phyloP scores from a whole-genome alignment of 2,329 filamentous ascomycete genomes.

The Colletotrichum sp. region DNA sequence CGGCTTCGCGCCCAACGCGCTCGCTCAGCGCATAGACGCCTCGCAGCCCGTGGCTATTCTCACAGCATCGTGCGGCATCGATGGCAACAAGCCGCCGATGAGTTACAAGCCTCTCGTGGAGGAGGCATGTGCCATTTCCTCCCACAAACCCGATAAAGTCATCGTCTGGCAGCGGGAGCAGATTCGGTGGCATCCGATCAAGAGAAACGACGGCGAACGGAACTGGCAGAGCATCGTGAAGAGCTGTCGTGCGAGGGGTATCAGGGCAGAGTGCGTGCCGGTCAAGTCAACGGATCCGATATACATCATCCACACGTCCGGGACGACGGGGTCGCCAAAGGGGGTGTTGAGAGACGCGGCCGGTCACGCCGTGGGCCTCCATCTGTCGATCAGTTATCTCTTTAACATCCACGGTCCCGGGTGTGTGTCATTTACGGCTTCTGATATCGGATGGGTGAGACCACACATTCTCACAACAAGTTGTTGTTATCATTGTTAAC shows the following conservation, averaged over 20 bases:
- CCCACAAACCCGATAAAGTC: slow-evolving; percentile 73
- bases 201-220: slow-evolving; percentile 70
- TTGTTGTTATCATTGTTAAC: not conserved
- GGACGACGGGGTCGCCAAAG: slow-evolving; percentile 83
- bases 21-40: slow-evolving; percentile 89
- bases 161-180: slow-evolving; percentile 87
- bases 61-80: slow-evolving; percentile 91
- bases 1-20: slow-evolving; percentile 80
- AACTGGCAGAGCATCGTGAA: slow-evolving; percentile 81
- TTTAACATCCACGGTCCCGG: slow-evolving; percentile 85
- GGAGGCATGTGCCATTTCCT: slow-evolving; percentile 71
- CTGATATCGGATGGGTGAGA: slow-evolving; percentile 85
- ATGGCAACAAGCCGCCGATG: slow-evolving; percentile 80
- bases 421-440: slow-evolving; percentile 76
- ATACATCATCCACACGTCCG: slow-evolving; percentile 92
- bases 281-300: slow-evolving; percentile 78
- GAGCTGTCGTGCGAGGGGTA: slow-evolving; percentile 69
- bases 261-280: slow-evolving; percentile 77
- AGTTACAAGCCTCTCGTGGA: slow-evolving; percentile 80
- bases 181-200: slow-evolving; percentile 74
- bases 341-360: slow-evolving; percentile 83
- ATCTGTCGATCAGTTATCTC: slow-evolving; percentile 81
- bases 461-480: not conserved
- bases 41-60: slow-evolving; percentile 78
- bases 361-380: slow-evolving; percentile 85